These are phyloP conservation scores for Sequoiadendron giganteum DNA, from an alignment of 75 land plant species.

Conservation along the genomic window DNA sequence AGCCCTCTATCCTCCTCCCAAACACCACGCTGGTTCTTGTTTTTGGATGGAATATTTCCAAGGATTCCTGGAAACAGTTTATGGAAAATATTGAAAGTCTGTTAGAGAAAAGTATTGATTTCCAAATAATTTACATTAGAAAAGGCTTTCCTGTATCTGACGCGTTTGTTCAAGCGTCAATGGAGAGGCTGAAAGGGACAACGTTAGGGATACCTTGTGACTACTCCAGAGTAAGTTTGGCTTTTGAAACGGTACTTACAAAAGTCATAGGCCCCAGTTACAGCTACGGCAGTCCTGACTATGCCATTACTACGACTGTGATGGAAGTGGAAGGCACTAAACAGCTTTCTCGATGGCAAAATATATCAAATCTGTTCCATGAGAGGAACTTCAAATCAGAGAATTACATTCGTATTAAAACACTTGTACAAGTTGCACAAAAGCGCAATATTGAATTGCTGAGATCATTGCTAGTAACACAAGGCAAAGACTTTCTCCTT, in stretches of 20 bases:
- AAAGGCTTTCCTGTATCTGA: neutral
- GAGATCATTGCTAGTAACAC: neutral
- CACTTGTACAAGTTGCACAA: neutral
- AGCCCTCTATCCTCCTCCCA: neutral
- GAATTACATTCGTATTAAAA: neutral
- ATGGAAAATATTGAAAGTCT: neutral
- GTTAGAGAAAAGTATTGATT: neutral
- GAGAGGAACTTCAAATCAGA: neutral
- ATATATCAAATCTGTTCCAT: neutral
- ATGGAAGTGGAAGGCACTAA: neutral
- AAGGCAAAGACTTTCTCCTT: neutral
- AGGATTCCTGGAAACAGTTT: neutral
- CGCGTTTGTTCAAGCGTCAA: neutral
- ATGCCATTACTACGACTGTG: neutral
- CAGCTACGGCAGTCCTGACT: neutral
- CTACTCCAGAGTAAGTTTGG: neutral
- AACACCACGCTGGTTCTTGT: neutral
- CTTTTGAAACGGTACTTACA: neutral
- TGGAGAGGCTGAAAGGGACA: neutral
- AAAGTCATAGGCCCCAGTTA: neutral
- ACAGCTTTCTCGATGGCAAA: neutral
- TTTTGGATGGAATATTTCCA: neutral
- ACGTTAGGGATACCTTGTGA: neutral
- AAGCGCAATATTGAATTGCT: neutral
- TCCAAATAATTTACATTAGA: neutral